Evolutionary conservation across 1,284 basidiomycete species (phyloP), one percentile per base, ranked within the genome.

Genomic region (Puccinia novopanici): DNA sequence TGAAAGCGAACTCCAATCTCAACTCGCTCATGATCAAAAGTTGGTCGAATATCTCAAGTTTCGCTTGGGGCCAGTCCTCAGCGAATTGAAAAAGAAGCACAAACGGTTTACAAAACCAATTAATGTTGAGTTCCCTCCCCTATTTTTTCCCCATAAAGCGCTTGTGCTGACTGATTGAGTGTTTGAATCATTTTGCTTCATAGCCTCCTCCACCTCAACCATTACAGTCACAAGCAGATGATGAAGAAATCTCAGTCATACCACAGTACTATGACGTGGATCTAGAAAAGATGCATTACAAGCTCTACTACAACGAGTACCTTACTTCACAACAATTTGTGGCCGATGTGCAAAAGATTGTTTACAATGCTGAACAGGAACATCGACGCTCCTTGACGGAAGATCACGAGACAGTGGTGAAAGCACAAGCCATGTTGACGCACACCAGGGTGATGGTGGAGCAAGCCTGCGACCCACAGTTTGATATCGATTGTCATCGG

Each of bases 71-170:
- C 92, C 93, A 0, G 92, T 98, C 71, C 87, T 98, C 55, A 90
- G 89, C 1, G 95, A 98, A 85, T 87, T 99, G 83, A 94, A 94
- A 87, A 90, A 94, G 85, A 95, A 96, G 87, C 96, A 93, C 87
- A 94, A 94, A 87, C 89, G 93, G 83, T 96, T 97, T 84, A 93
- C 91, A 0, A 92, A 94, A 85, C 88, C 90, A 59, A 92, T 93
- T 61, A 90, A 89, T 84, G 94, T 94, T 54, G 45, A 65, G 73
- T 30, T 48, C 27, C 40, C 34, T 37, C 68, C 68, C 45, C 17
- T 24, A 2, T 50, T 48, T 63, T 67, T 70, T 5, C 37, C 50
- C n/a, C n/a, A 4, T n/a, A 10, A 19, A 45, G 10, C 65, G 40
- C 65, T 2, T 50, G 52, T 42, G 19, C 24, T 9, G 61, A 17